Conservation (phyloP, 768 basidiomycete genomes). For the Leccinum arenicola region DNA sequence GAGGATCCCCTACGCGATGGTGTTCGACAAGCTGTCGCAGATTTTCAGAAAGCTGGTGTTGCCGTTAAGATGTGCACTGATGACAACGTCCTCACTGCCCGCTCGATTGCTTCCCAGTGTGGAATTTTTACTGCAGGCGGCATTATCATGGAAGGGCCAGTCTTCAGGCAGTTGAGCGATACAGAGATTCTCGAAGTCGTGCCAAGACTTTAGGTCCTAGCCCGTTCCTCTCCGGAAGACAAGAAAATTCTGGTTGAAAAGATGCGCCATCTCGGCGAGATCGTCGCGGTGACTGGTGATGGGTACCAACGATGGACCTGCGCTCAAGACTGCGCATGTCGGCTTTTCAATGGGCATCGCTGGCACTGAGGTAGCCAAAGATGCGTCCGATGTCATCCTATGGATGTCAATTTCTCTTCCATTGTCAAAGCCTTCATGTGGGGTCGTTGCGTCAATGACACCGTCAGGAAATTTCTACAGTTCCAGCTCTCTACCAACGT, state of each 20-base stretch:
- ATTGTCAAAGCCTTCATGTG: constrained; percentile 98
- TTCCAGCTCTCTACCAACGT: constrained; percentile 95
- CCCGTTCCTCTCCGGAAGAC: constrained; percentile 96
- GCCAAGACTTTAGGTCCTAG: constrained; percentile 92
- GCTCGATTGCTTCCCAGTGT: constrained; percentile 96
- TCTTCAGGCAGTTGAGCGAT: constrained; percentile 76
- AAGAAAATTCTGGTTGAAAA: constrained; percentile 92
- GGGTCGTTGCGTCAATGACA: constrained; percentile 98
- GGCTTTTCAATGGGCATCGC: constrained; percentile 97
- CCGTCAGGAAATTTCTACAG: constrained; percentile 96
- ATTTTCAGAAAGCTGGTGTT: constrained; percentile 88
- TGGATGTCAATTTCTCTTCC: constrained; percentile 96
- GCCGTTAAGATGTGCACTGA: constrained; percentile 98
- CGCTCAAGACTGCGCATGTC: constrained; percentile 91
- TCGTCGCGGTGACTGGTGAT: constrained; percentile 95
- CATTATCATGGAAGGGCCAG: constrained; percentile 96
- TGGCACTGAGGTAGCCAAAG: constrained; percentile 98
- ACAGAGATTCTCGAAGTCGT: constrained; percentile 77
- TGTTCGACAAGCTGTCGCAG: constrained; percentile 83
- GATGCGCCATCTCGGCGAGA: constrained; percentile 81
- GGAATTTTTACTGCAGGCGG: constrained; percentile 94
- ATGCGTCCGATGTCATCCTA: constrained; percentile 99
- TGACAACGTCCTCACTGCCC: constrained; percentile 91
- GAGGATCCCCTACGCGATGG: constrained; percentile 94
- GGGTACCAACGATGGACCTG: constrained; percentile 97